Evolutionary conservation across 2,329 filamentous ascomycete species (phyloP).

Genomic region (Fonsecaea nubica): DNA sequence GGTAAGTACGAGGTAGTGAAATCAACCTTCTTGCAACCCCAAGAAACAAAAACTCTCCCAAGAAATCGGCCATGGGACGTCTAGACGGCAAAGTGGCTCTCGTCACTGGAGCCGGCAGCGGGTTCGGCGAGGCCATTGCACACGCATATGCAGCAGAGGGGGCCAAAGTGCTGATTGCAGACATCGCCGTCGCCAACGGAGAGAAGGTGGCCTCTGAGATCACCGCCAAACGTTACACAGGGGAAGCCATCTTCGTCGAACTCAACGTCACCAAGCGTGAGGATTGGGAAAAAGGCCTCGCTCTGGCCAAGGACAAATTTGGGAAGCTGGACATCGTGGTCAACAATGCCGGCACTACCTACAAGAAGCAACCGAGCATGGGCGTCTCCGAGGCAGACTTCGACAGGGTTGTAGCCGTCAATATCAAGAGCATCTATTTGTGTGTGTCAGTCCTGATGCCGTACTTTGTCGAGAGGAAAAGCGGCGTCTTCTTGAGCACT

Average conservation of each 20-base stretch:
- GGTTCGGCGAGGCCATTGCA: slow-evolving; percentile 51
- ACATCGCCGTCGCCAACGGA: slow-evolving; percentile 30
- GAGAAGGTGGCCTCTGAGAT: slow-evolving; percentile 26
- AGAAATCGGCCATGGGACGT: slow-evolving; percentile 20
- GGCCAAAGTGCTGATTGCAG: slow-evolving; percentile 46
- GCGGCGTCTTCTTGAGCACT: slow-evolving; percentile 32
- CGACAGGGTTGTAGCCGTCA: slow-evolving; percentile 57
- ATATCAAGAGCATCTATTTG: slow-evolving; percentile 41
- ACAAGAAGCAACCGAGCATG: slow-evolving; percentile 50
- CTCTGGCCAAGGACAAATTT: slow-evolving; percentile 50
- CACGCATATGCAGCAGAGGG: slow-evolving; percentile 46
- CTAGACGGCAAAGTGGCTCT: slow-evolving; percentile 51
- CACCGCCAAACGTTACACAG: slow-evolving; percentile 18
- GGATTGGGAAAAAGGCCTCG: slow-evolving; percentile 46
- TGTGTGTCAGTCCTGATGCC: slow-evolving; percentile 30
- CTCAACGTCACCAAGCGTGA: slow-evolving; percentile 29
- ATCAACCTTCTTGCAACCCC: not conserved
- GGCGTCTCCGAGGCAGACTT: slow-evolving; percentile 56
- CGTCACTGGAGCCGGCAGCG: slow-evolving; percentile 52
- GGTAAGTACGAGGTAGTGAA: not conserved
- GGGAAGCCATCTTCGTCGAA: slow-evolving; percentile 15
- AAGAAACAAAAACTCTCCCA: not conserved
- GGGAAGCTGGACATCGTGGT: slow-evolving; percentile 58
- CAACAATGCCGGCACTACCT: slow-evolving; percentile 59
- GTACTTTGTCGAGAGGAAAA: slow-evolving; percentile 20